These are phyloP conservation scores for Neohortaea acidophila DNA, from an alignment of 495 filamentous ascomycete species.

Conservation along the genomic window DNA sequence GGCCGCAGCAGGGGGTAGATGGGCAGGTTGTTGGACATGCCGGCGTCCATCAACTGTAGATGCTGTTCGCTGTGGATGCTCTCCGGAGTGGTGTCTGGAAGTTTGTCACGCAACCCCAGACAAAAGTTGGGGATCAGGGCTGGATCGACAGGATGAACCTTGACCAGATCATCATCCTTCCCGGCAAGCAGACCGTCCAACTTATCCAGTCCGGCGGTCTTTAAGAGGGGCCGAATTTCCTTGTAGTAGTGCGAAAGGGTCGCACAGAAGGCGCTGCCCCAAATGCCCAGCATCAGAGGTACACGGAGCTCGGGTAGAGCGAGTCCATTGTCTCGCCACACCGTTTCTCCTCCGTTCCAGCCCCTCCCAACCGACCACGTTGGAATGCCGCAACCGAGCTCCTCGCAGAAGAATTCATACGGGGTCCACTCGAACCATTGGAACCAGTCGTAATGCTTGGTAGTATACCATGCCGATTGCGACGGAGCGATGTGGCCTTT, in stretches of 20 bases:
- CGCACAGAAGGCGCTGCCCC: conserved; percentile 90
- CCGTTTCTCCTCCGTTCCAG: conserved; percentile 55
- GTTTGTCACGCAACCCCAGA: conserved; percentile 56
- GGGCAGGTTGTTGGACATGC: conserved; percentile 94
- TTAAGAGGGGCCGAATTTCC: conserved; percentile 68
- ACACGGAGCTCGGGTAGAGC: conserved; percentile 68
- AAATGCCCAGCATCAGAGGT: conserved; percentile 74
- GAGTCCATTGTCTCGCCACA: conserved; percentile 41
- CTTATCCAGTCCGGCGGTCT: conserved; percentile 52
- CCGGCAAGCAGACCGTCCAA: conserved; percentile 80
- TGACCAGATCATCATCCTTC: conserved; percentile 64
- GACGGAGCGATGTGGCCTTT: conserved; percentile 40
- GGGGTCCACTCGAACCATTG: conserved; percentile 96
- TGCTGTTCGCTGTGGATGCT: conserved; percentile 53
- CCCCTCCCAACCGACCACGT: conserved; percentile 81
- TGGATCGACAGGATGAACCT: conserved; percentile 84
- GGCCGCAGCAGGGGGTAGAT: conserved; percentile 85
- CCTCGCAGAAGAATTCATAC: conserved; percentile 93
- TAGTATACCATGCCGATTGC: conserved; percentile 60
- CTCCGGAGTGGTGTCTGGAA: conserved; percentile 59
- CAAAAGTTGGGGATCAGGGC: conserved; percentile 77
- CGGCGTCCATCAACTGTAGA: conserved; percentile 83
- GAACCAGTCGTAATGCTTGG: conserved; percentile 46
- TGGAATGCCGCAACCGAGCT: conserved; percentile 77
- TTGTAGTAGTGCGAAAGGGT: conserved; percentile 91